Percentiles rank a stretch among this genome's conserved stretches.
phyloP scores from a whole-genome alignment of 768 basidiomycete species.

The Hysterangium stoloniferum region DNA sequence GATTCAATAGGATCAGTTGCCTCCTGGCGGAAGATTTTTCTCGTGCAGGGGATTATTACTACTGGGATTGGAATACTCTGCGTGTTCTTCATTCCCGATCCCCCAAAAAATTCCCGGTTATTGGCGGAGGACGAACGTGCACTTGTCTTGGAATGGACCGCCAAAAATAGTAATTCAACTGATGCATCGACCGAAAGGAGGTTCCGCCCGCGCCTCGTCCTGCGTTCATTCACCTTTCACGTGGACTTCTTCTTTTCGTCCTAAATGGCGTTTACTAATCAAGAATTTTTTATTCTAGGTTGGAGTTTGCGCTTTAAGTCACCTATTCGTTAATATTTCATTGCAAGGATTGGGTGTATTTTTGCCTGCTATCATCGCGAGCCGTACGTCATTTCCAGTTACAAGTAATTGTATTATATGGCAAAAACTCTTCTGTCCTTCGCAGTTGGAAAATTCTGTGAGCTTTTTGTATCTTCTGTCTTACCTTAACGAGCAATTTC shows the following conservation, averaged over 20 bases:
- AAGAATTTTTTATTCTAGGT: no score
- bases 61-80: slow-evolving; percentile 29
- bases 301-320: neutral
- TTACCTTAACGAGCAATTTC: no score
- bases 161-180: slow-evolving; percentile 29
- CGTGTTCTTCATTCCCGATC: slow-evolving; percentile 29
- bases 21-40: slow-evolving; percentile 36
- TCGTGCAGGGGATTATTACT: slow-evolving; percentile 36
- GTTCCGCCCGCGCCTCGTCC: slow-evolving; percentile 24
- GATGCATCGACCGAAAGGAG: slow-evolving; percentile 22
- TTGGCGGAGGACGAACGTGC: slow-evolving; percentile 28
- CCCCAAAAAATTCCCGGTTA: slow-evolving; percentile 28
- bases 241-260: no score
- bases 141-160: slow-evolving; percentile 29
- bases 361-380: slow-evolving; percentile 39
- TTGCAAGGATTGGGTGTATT: slow-evolving; percentile 30
- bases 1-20: slow-evolving; percentile 25
- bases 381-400: slow-evolving; percentile 26
- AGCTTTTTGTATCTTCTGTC: neutral
- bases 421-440: slow-evolving; percentile 14
- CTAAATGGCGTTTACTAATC: no score
- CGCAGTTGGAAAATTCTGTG: slow-evolving; percentile 13
- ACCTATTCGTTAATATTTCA: slow-evolving; percentile 21
- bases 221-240: slow-evolving; percentile 27
- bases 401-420: neutral